Percentiles rank a stretch among this genome's conserved stretches.
Evolutionary conservation across 768 basidiomycete genomes (phyloP).

Genomic region (Gloeopeniophorella convolvens): DNA sequence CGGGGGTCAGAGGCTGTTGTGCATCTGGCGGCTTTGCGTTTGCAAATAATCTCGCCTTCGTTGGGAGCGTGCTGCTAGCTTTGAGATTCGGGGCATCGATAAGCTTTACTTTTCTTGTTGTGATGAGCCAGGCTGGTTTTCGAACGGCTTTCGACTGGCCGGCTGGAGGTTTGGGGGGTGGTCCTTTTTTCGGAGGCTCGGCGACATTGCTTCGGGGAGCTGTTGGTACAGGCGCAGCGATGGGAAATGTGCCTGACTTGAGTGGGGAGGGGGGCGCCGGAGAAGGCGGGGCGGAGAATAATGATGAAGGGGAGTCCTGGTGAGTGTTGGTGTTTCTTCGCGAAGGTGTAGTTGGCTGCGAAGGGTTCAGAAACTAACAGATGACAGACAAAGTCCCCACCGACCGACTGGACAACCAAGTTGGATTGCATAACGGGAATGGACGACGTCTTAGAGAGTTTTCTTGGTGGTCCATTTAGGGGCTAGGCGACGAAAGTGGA

Average conservation of each 20-base stretch:
- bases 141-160: background rate
- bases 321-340: background rate
- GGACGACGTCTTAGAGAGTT: background rate
- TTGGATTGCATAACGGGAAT: too few relatives aligned
- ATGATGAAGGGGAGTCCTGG: constrained; percentile 17
- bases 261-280: constrained; percentile 7
- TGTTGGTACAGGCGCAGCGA: background rate
- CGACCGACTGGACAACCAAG: too few relatives aligned
- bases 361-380: background rate
- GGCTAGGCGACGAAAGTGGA: background rate
- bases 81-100: constrained; percentile 22
- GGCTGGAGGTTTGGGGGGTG: background rate
- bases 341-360: constrained; percentile 11
- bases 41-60: constrained; percentile 12
- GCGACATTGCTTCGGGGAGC: background rate
- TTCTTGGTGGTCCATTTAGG: background rate
- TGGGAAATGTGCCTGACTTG: background rate
- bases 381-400: too few relatives aligned
- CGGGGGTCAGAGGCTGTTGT: constrained; percentile 1
- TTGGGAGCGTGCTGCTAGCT: constrained; percentile 15
- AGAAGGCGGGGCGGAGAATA: constrained; percentile 23
- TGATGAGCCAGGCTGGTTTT: constrained; percentile 8
- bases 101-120: constrained; percentile 31
- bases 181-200: background rate
- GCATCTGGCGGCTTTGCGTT: background rate